These are phyloP conservation scores for Colletotrichum caudatum DNA, from an alignment of 2,329 filamentous ascomycete genomes.

Conservation along the genomic window DNA sequence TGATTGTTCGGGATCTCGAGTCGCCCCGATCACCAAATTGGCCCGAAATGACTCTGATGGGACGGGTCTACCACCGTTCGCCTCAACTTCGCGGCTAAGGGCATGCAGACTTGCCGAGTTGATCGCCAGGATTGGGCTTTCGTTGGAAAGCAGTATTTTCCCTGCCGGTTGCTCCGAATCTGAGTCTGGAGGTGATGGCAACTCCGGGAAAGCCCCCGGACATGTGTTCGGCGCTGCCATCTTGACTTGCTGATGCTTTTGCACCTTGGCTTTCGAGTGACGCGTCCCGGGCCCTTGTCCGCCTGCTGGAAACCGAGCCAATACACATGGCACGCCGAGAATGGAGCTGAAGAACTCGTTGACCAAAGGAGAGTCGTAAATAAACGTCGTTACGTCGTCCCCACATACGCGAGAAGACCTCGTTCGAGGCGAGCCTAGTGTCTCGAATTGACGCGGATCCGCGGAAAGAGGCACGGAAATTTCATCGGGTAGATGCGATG, in stretches of 20 bases:
- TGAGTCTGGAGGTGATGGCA: slow-evolving; percentile 69
- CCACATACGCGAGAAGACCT: slow-evolving; percentile 82
- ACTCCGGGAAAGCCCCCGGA: slow-evolving; percentile 66
- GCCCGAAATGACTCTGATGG: slow-evolving; percentile 84
- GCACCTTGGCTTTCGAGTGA: slow-evolving; percentile 78
- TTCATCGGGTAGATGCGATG: slow-evolving; percentile 47
- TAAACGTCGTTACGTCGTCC: slow-evolving; percentile 77
- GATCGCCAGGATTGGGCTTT: slow-evolving; percentile 91
- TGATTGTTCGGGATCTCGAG: slow-evolving; percentile 56
- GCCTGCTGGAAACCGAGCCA: slow-evolving; percentile 85
- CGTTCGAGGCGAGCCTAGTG: slow-evolving; percentile 52
- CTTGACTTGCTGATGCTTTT: slow-evolving; percentile 63
- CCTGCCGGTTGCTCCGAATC: slow-evolving; percentile 59
- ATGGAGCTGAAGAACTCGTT: slow-evolving; percentile 82
- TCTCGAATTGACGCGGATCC: slow-evolving; percentile 69
- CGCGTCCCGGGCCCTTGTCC: slow-evolving; percentile 70
- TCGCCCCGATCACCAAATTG: slow-evolving; percentile 81
- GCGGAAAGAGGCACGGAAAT: slow-evolving; percentile 74
- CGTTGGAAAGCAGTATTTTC: slow-evolving; percentile 87
- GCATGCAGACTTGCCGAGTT: slow-evolving; percentile 82
- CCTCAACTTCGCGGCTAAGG: slow-evolving; percentile 79
- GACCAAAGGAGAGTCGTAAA: slow-evolving; percentile 75
- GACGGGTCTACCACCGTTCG: slow-evolving; percentile 72
- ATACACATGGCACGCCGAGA: slow-evolving; percentile 81
- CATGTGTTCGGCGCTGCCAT: slow-evolving; percentile 50